phyloP scores from a whole-genome alignment of 768 basidiomycete genomes.

The Tulasnella sp. region DNA sequence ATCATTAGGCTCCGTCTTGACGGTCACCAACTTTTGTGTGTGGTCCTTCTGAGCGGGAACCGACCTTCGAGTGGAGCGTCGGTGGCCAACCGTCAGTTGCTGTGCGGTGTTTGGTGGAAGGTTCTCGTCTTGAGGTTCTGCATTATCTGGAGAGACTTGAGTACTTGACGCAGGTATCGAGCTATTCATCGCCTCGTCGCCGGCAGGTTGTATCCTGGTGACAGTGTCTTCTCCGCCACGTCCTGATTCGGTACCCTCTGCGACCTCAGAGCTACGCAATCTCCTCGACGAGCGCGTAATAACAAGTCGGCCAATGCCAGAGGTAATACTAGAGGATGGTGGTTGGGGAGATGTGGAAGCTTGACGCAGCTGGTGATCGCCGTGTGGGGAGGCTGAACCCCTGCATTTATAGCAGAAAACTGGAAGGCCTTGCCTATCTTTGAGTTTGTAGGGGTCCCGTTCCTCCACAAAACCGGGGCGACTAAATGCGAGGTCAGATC shows the following conservation, averaged over 20 bases:
- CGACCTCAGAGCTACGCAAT: neutral
- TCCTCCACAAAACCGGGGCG: constrained; percentile 88
- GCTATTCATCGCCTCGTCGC: neutral
- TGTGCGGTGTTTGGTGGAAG: neutral
- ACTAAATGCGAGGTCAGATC: constrained; percentile 39
- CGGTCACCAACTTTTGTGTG: neutral
- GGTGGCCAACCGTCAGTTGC: neutral
- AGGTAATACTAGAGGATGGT: neutral
- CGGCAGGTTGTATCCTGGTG: neutral
- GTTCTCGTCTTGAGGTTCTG: neutral
- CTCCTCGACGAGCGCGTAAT: neutral
- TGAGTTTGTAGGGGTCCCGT: constrained; percentile 79
- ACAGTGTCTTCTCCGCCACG: neutral
- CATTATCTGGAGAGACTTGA: no score
- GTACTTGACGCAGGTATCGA: neutral
- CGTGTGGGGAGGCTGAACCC: constrained; percentile 52
- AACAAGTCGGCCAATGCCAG: neutral
- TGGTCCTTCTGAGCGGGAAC: neutral
- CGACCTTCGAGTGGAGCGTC: neutral
- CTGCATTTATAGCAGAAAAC: constrained; percentile 92
- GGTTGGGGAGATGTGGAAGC: neutral
- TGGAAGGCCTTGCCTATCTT: constrained; percentile 74
- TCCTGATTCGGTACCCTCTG: neutral
- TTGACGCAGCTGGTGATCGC: neutral
- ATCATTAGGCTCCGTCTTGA: neutral